Evolutionary conservation across 352 stramenopile species (phyloP).

Genomic region (Vaucheria bursata): DNA sequence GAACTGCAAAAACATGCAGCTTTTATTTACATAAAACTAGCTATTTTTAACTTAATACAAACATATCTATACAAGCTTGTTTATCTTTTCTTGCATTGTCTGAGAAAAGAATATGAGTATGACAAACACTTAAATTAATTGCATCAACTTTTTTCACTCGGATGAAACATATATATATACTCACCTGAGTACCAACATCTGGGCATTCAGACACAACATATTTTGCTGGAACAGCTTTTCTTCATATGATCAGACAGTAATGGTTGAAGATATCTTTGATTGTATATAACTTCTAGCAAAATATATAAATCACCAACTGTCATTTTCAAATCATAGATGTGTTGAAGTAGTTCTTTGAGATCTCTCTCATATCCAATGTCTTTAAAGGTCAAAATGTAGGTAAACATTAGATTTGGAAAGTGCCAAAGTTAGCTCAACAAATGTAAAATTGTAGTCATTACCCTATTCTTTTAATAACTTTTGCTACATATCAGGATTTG

Average conservation of each 20-base stretch:
- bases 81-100: too few species aligned
- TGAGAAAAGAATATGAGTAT: too few species aligned
- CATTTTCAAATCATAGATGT: neutral
- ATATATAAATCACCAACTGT: neutral
- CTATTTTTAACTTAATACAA: too few species aligned
- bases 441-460: slow-evolving; percentile 22
- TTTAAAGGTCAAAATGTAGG: slow-evolving; percentile 15
- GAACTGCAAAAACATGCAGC: too few species aligned
- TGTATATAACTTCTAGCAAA: neutral
- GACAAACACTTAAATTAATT: too few species aligned
- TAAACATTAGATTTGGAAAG: neutral
- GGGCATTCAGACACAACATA: neutral
- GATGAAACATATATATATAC: too few species aligned
- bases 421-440: slow-evolving; percentile 33
- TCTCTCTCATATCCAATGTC: neutral
- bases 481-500: neutral
- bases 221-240: neutral
- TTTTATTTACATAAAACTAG: too few species aligned
- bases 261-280: neutral
- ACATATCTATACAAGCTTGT: too few species aligned
- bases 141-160: too few species aligned
- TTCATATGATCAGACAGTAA: neutral
- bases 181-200: neutral
- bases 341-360: neutral
- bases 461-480: too few species aligned